Evolutionary conservation across 176 grass and related monocot species (phyloP), one percentile per base, ranked within the genome.

Genomic region (Juncus inflexus): DNA sequence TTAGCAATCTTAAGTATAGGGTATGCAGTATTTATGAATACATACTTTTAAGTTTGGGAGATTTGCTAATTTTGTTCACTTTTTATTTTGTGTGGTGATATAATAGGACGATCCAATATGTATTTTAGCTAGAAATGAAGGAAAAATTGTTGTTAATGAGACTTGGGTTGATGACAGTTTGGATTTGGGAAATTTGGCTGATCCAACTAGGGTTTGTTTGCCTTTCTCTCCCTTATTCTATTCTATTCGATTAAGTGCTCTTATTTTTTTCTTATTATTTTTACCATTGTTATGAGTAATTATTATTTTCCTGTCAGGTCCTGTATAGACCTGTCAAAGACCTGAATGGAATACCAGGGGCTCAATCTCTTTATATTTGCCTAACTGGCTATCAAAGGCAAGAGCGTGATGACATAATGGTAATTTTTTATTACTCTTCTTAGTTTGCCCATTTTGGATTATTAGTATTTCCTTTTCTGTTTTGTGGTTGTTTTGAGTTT

Each of bases 321-420:
- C 62, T 91, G 11, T 90, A 96, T 75, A 76, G 66, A 64, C 92
- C 87, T 1, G 57, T 83, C 40, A 91, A 69, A 63, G 74, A 91
- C 80, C 45, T 75, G 15, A 76, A 79, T 12, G 92, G 92, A 72
- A 91, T 96, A 75, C 74, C 82, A 6, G 77, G 87, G 2, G 78
- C 79, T 12, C 67, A 83, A n/a, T 75, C 70, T 11, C 37, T 96
- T 40, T 53, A 62, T 39, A 84, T 91, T 62, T 96, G 92, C 62
- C 65, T 96, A 60, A 91, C 92, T 28, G 92, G 92, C 38, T 96
- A 86, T 67, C 82, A 96, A 56, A 86, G 68, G 60, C 66, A 81
- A 61, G 83, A 69, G 52, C 71, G 92, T 0, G 72, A 91, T 28
- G 70, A 96, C 64, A 91, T 96, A 56, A 91, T 79, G 87, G 92